phyloP scores from a whole-genome alignment of 1,284 basidiomycete species.

The Porogramme epimiltina region DNA sequence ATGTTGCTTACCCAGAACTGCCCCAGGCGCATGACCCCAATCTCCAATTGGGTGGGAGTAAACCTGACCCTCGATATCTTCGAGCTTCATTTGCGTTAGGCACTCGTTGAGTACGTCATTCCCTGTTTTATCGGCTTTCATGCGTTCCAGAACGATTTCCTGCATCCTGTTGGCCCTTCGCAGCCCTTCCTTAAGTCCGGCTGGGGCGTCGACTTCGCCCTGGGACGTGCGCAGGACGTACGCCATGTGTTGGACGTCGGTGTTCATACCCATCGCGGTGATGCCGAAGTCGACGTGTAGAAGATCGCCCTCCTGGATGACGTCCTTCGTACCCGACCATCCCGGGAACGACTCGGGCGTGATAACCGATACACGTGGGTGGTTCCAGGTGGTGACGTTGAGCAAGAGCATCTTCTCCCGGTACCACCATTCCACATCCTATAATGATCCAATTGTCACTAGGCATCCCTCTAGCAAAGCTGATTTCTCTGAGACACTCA shows the following conservation, averaged over 20 bases:
- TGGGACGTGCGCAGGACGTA: slow-evolving; percentile 49
- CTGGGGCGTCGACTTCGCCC: slow-evolving; percentile 44
- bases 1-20: slow-evolving; percentile 44
- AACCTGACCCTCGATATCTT: slow-evolving; percentile 49
- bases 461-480: neutral
- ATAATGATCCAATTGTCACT: too few relatives aligned
- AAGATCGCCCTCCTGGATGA: slow-evolving; percentile 49
- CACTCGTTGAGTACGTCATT: slow-evolving; percentile 46
- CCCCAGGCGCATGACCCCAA: slow-evolving; percentile 56
- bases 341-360: slow-evolving; percentile 46
- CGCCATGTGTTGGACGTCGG: slow-evolving; percentile 57
- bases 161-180: slow-evolving; percentile 52
- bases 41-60: slow-evolving; percentile 59
- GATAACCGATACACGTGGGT: slow-evolving; percentile 51
- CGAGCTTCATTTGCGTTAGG: slow-evolving; percentile 43
- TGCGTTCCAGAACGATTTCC: slow-evolving; percentile 46
- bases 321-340: slow-evolving; percentile 43
- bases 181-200: slow-evolving; percentile 45
- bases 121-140: slow-evolving; percentile 49
- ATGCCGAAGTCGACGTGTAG: slow-evolving; percentile 59
- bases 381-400: slow-evolving; percentile 55
- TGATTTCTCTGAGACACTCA: slow-evolving; percentile 14
- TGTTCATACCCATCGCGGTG: slow-evolving; percentile 55
- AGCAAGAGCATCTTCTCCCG: slow-evolving; percentile 51
- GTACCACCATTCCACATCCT: slow-evolving; percentile 60